Base-by-base conservation (phyloP, 306 rosid species). In the Ammopiptanthus mongolicus region DNA sequence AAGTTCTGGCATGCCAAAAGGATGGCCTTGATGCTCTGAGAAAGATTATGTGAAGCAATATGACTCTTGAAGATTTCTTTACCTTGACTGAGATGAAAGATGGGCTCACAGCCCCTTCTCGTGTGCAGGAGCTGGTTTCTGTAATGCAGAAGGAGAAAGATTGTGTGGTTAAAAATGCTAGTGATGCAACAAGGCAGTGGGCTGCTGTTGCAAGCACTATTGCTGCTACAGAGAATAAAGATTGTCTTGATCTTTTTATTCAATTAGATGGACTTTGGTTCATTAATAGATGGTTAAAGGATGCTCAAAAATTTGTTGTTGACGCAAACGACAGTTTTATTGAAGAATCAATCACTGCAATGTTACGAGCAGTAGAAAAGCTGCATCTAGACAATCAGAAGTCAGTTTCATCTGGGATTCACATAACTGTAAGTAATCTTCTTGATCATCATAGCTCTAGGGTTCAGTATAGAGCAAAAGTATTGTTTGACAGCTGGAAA, bases 1-100 rank as follows among this genome's bases (percentile, higher is more conserved):
- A 74, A 41, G 80, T 75, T 36, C 65, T 78, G 17, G 63, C 51
- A 58, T 62, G 39, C 55, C 69, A 44, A 81, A 71, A 29, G 75
- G 71, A 50, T 48, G 55, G 62, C 75, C 79, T 84, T 77, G 80
- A 82, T 78, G 55, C 79, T 70, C 22, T 77, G 84, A 85, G 86
- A 73, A 86, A 82, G 79, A 81, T 78, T 81, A 74, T 87, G 84
- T 92, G 89, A 89, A 81, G 87, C 93, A 90, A 50, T 81, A 92
- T 95, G 99, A 92, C 97, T 64, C 99, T 95, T 3, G 99, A 92
- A 84, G 99, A 95, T 78, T 95, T 95, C 82, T 95, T 95, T 83
- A 95, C 99, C 65, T 86, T 95, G 92, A 87, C 96, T 22, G 99
- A 95, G 89, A 92, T 95, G 87, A 95, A 89, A 84, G 97, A 92